These are phyloP conservation scores for Neopestalotiopsis sp. DNA, from an alignment of 2,329 filamentous ascomycete species.

Conservation along the genomic window DNA sequence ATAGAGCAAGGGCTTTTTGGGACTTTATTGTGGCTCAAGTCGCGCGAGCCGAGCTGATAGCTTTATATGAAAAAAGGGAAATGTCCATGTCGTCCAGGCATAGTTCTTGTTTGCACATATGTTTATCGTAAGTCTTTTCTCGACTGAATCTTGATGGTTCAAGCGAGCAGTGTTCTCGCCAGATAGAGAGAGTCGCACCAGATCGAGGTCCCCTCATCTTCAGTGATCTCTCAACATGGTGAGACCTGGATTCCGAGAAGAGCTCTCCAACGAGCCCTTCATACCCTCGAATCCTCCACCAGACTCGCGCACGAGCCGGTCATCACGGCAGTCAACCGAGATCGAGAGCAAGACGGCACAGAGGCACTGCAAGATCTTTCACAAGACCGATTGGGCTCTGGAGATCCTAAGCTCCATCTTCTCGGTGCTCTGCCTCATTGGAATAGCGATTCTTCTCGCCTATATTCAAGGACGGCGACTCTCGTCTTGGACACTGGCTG, in stretches of 20 bases:
- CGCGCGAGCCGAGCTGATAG: background rate
- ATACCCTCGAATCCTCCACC: background rate
- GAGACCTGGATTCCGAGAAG: background rate
- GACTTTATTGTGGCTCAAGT: background rate
- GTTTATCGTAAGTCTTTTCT: no score
- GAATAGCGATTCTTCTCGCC: background rate
- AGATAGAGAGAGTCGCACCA: background rate
- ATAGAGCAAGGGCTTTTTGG: background rate
- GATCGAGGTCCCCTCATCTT: background rate
- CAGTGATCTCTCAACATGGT: background rate
- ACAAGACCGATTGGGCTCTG: conserved; percentile 4
- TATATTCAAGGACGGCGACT: background rate
- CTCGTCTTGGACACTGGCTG: background rate
- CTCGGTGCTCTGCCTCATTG: conserved; percentile 1
- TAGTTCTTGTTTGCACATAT: no score
- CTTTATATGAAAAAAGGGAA: no score
- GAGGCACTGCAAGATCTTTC: background rate
- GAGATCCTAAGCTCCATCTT: background rate
- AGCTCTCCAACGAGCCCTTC: background rate
- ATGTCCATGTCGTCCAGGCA: no score
- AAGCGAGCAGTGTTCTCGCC: background rate
- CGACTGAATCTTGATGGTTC: no score
- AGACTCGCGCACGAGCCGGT: background rate
- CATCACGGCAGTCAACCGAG: background rate
- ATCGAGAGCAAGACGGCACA: background rate